Percentiles rank a stretch among this genome's conserved stretches.
These are phyloP conservation scores for Barnettozyma wickerhamii DNA, from an alignment of 805 yeast species.

Conservation along the genomic window DNA sequence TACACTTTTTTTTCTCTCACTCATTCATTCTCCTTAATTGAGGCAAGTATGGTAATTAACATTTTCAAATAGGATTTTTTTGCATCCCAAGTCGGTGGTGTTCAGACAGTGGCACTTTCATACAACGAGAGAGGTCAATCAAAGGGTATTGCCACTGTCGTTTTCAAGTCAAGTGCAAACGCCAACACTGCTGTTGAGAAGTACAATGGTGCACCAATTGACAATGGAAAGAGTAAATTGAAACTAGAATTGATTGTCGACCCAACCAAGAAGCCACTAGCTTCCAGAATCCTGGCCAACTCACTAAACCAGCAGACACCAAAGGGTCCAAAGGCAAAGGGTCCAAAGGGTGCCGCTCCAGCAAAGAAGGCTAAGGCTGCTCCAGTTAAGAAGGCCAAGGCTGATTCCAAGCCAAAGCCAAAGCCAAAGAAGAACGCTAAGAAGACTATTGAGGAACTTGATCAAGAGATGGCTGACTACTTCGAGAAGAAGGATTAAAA, in stretches of 20 bases:
- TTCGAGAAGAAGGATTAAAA: conserved; percentile 48
- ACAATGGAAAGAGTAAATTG: conserved; percentile 74
- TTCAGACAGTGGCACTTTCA: conserved; percentile 61
- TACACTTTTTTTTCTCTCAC: background rate
- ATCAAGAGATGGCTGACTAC: conserved; percentile 97
- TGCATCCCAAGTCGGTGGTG: conserved; percentile 82
- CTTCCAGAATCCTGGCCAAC: conserved; percentile 66
- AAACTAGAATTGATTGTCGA: conserved; percentile 80
- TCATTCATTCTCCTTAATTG: background rate
- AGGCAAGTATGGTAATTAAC: conserved; percentile 13
- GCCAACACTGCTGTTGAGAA: conserved; percentile 78
- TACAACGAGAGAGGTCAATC: conserved; percentile 88
- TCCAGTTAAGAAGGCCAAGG: conserved; percentile 3
- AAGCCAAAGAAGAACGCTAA: conserved; percentile 41
- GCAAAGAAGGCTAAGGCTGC: conserved; percentile 9
- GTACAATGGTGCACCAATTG: conserved; percentile 92
- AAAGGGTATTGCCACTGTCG: conserved; percentile 86
- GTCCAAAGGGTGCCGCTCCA: conserved; percentile 14
- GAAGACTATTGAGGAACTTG: conserved; percentile 89
- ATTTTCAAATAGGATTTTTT: conserved; percentile 69
- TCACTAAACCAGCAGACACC: conserved; percentile 13
- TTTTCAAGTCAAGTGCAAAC: conserved; percentile 61
- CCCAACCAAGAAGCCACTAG: conserved; percentile 71
- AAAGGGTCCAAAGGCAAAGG: conserved; percentile 11
- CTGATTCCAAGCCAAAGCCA: conserved; percentile 12